Conservation (phyloP, 2,329 filamentous ascomycete species). For the Curvularia hawaiiensis region DNA sequence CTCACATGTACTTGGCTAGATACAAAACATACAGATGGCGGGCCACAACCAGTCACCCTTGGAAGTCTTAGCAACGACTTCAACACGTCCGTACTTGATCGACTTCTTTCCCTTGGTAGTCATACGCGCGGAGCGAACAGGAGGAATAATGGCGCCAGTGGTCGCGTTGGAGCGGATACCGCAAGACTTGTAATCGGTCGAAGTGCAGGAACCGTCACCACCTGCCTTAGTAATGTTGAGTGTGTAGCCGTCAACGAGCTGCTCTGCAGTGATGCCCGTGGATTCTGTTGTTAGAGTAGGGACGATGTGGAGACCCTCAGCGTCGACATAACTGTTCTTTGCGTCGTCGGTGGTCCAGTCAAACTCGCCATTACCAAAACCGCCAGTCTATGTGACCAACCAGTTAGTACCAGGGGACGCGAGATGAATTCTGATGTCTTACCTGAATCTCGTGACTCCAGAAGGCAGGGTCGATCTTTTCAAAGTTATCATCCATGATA, state of each 20-base stretch:
- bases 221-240: constrained; percentile 33
- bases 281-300: constrained; percentile 71
- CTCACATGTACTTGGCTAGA: no score
- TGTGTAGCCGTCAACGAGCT: constrained; percentile 58
- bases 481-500: constrained; percentile 62
- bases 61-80: constrained; percentile 77
- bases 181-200: constrained; percentile 62
- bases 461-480: constrained; percentile 61
- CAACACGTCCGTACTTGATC: constrained; percentile 82
- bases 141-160: constrained; percentile 75
- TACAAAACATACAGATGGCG: constrained; percentile 65
- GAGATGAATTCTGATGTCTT: not conserved
- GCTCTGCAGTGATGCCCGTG: constrained; percentile 69
- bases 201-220: constrained; percentile 68
- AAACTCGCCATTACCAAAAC: constrained; percentile 73
- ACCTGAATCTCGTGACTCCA: constrained; percentile 77
- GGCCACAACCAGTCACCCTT: constrained; percentile 86
- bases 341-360: constrained; percentile 73
- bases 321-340: constrained; percentile 74
- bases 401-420: not conserved
- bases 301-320: constrained; percentile 73
- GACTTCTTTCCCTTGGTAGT: constrained; percentile 71
- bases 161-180: constrained; percentile 75
- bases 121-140: constrained; percentile 76
- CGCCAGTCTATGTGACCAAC: constrained; percentile 55